Evolutionary conservation across 106 monocot species (phyloP), one percentile per base, ranked within the genome.

Genomic region (Posidonia australis): DNA sequence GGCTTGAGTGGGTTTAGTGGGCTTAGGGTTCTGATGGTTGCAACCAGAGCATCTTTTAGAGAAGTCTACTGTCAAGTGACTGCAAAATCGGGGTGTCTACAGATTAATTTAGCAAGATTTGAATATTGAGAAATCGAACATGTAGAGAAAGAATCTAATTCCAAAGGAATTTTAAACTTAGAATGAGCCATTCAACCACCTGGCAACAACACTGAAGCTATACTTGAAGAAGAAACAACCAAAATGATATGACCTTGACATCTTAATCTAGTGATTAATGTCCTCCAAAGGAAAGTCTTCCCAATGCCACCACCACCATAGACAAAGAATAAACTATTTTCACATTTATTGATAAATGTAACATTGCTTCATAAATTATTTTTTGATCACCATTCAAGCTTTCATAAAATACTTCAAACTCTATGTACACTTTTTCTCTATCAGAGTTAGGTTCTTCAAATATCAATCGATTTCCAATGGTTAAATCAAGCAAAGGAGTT

Each of bases 101-200:
- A n/a, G n/a, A n/a, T n/a, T n/a, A n/a, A n/a, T n/a, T 56, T 29
- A 11, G 20, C 46, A 27, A 68, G 3, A 44, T 63, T 9, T 63
- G 44, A 44, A 12, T 24, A 5, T 11, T 63, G 36, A 20, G 18
- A 20, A 0, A 44, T 21, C n/a, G 10, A 75, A 68, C 17, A n/a
- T n/a, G n/a, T n/a, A n/a, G n/a, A n/a, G n/a, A n/a, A n/a, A n/a
- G n/a, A n/a, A n/a, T n/a, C n/a, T n/a, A n/a, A n/a, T n/a, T n/a
- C n/a, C n/a, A n/a, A n/a, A n/a, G n/a, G n/a, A n/a, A n/a, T n/a
- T n/a, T 54, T 51, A 42, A 75, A 68, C 28, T 61, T 18, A 12
- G 68, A 75, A 28, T 75, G 62, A 18, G 75, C 44, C 3, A 61
- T 68, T 19, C 75, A 13, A 9, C 75, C 68, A 26, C 68, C 24